phyloP scores from a whole-genome alignment of 2,329 filamentous ascomycete species.

The Penicillium sclerotigenum region DNA sequence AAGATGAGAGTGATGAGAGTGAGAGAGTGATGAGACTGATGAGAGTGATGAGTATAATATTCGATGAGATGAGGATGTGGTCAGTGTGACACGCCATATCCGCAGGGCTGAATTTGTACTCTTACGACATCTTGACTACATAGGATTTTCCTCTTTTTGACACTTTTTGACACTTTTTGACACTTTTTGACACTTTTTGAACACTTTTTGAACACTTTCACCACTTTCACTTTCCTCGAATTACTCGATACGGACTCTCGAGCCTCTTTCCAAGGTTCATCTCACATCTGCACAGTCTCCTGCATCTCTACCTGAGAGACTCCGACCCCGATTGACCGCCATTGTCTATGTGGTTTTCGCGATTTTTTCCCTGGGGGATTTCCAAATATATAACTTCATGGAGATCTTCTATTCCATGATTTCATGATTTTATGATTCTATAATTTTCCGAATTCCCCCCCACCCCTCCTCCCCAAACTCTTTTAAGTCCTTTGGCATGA shows the following conservation, averaged over 20 bases:
- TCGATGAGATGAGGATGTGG: constrained; percentile 1
- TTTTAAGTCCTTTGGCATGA: not conserved
- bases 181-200: too few relatives aligned
- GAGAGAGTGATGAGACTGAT: too few relatives aligned
- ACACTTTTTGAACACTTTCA: too few relatives aligned
- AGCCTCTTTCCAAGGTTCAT: not conserved
- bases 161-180: too few relatives aligned
- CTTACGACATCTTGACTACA: not conserved
- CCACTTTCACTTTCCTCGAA: too few relatives aligned
- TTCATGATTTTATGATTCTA: not conserved
- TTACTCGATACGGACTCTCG: too few relatives aligned
- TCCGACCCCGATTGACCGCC: too few relatives aligned
- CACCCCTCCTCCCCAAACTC: too few relatives aligned
- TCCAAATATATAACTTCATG: not conserved
- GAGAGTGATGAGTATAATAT: too few relatives aligned
- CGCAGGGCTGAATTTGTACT: not conserved
- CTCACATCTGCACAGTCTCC: not conserved
- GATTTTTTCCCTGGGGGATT: not conserved
- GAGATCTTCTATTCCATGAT: not conserved
- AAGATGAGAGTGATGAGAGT: too few relatives aligned
- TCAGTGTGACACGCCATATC: constrained; percentile 1
- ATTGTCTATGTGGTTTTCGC: not conserved
- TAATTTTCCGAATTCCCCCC: too few relatives aligned
- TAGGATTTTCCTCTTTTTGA: too few relatives aligned
- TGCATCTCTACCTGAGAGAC: not conserved